Base-by-base conservation (phyloP, 257 asterid species). In the Petrea volubilis region DNA sequence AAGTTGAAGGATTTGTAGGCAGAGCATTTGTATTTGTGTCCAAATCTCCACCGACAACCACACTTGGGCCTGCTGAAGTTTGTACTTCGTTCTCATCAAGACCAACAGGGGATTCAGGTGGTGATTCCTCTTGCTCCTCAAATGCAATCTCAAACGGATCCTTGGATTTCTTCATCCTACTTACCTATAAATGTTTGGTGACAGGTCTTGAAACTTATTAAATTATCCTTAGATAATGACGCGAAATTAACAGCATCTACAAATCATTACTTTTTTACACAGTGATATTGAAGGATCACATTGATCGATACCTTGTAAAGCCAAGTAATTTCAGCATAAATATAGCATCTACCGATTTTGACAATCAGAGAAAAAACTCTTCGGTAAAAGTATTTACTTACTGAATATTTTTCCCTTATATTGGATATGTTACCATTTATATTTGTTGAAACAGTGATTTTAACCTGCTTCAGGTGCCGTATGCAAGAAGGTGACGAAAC, bases 61-160 rank as follows among this genome's bases (percentile, higher is more conserved):
- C 55, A 79, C 20, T 67, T 23, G 78, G 78, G 29, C 86, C 80
- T 27, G 81, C 84, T 34, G 86, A 76, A 56, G 83, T 83, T 68
- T 81, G 96, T 31, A 73, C 13, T 71, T 90, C 96, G 74, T 71
- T 83, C 69, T 88, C 97, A 57, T 85, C 97, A 40, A 65, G 80
- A 28, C 80, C 96, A 70, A 62, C 81, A 1, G 99, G 98, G 64
- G 99, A 94, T 34, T 88, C 96, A 28, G 98, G 98, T 3, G 92
- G 96, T 14, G 97, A 85, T 70, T 87, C 95, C 71, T 89, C 97
- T 80, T 85, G 96, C 80, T 89, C 97, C 86, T 86, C 96, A 59
- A 88, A 84, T 24, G 97, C 95, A 72, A 81, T 83, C 79, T 86
- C 98, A 78, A 91, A 94, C 17, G 99, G 99, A 80, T 94, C 99